Conservation (phyloP, 192 early-diverging fungal species). For the Umbelopsis isabellina region DNA sequence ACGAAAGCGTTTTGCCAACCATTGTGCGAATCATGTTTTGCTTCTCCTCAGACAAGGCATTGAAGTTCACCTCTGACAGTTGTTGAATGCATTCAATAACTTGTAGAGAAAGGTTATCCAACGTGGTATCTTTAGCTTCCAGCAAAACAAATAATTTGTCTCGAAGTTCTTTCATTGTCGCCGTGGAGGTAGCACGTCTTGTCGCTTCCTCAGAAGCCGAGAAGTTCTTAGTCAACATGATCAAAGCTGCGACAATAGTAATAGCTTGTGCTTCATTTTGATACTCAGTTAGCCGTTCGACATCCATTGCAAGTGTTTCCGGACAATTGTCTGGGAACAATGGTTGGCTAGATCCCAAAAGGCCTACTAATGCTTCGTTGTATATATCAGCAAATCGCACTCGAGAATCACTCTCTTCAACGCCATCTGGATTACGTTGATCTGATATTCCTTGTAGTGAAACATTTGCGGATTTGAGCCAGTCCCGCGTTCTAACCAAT, state of each 20-base stretch:
- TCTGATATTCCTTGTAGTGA: slow-evolving; percentile 35
- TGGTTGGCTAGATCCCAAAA: slow-evolving; percentile 10
- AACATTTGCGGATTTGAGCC: slow-evolving; percentile 57
- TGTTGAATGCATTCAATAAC: slow-evolving; percentile 25
- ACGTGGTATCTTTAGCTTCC: slow-evolving; percentile 24
- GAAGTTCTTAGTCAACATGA: slow-evolving; percentile 73
- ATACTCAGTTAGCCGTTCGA: slow-evolving; percentile 59
- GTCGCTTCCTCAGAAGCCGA: slow-evolving; percentile 26
- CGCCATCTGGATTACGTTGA: slow-evolving; percentile 58
- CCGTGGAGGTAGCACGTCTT: not conserved
- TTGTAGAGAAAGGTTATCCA: slow-evolving; percentile 40
- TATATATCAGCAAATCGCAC: slow-evolving; percentile 6
- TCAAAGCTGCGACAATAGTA: slow-evolving; percentile 64
- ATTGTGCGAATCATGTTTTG: slow-evolving; percentile 39
- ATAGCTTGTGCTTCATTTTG: slow-evolving; percentile 78
- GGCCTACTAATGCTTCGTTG: slow-evolving; percentile 19
- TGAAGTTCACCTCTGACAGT: slow-evolving; percentile 2
- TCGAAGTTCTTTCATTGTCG: slow-evolving; percentile 18
- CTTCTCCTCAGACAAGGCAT: slow-evolving; percentile 16
- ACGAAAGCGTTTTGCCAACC: slow-evolving; percentile 49
- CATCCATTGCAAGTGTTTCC: slow-evolving; percentile 74
- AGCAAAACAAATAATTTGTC: slow-evolving; percentile 36
- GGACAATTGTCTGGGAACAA: slow-evolving; percentile 45
- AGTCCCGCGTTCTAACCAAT: slow-evolving; percentile 58
- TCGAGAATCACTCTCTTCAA: not conserved